These are phyloP conservation scores for Xylaria sp. DNA, from an alignment of 2,329 filamentous ascomycete genomes.

Conservation along the genomic window DNA sequence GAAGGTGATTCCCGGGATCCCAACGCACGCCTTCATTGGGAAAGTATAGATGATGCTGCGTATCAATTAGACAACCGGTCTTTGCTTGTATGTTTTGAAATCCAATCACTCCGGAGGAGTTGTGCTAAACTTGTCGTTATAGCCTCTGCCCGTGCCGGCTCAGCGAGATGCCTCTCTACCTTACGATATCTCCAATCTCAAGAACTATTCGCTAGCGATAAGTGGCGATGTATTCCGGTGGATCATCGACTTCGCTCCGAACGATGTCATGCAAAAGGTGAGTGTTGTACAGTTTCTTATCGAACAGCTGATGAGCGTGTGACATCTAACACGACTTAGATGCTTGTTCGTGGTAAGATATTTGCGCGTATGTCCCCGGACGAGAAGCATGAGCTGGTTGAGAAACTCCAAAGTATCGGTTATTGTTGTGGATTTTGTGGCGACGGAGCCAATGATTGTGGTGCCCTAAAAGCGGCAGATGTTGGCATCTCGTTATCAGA, in stretches of 20 bases:
- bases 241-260: constrained; percentile 89
- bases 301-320: too few relatives aligned
- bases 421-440: constrained; percentile 97
- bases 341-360: constrained; percentile 91
- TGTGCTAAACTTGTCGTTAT: constrained; percentile 28
- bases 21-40: constrained; percentile 82
- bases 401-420: constrained; percentile 95
- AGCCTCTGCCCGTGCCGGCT: constrained; percentile 77
- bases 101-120: neutral
- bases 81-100: constrained; percentile 65
- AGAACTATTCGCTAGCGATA: constrained; percentile 89
- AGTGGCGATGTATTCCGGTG: constrained; percentile 96
- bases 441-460: constrained; percentile 97
- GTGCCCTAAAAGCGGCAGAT: constrained; percentile 94
- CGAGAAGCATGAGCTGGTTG: constrained; percentile 96
- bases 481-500: constrained; percentile 97
- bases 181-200: constrained; percentile 82
- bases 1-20: constrained; percentile 81
- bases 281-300: constrained; percentile 42
- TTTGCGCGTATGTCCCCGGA: constrained; percentile 99
- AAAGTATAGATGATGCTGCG: constrained; percentile 89
- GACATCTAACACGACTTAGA: constrained; percentile 61
- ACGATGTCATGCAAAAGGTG: constrained; percentile 79
- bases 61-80: constrained; percentile 83
- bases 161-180: constrained; percentile 85